Conservation (phyloP, 441 rosid species). For the Gossypium gossypioides region DNA sequence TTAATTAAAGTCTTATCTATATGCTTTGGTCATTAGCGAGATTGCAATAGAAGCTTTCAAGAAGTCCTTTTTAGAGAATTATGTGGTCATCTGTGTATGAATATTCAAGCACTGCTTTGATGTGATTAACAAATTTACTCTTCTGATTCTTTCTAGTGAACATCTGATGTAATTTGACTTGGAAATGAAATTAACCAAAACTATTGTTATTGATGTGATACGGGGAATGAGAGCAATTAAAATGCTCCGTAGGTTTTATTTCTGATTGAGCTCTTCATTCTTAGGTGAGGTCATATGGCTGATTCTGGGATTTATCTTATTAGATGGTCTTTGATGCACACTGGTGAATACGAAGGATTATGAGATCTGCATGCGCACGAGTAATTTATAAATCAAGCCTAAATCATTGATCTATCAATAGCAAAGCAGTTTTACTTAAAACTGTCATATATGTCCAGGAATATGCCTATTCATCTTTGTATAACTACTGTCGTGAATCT, state of each 20-base stretch:
- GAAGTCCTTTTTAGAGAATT: background rate
- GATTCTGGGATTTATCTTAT: background rate
- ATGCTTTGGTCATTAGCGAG: background rate
- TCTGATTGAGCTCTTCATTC: too few relatives aligned
- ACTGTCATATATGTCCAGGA: background rate
- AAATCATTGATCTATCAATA: background rate
- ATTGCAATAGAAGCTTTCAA: background rate
- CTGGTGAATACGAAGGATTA: background rate
- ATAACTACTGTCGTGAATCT: background rate
- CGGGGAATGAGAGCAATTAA: background rate
- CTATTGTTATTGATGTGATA: background rate
- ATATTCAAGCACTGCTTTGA: background rate
- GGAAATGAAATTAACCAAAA: background rate
- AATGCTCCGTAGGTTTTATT: too few relatives aligned
- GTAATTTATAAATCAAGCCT: too few relatives aligned
- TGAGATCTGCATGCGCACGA: background rate
- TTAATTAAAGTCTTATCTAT: background rate
- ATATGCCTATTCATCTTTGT: background rate
- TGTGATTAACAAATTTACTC: background rate
- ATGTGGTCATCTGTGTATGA: background rate
- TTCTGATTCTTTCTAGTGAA: background rate
- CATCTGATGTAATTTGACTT: background rate
- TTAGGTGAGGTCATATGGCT: too few relatives aligned
- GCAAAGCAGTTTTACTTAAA: background rate
- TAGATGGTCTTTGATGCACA: background rate